A percentile compares a stretch with the other conserved stretches of the same genome.
Evolutionary conservation across 441 rosid species (phyloP).

Genomic region (Cnidoscolus chayamansa): DNA sequence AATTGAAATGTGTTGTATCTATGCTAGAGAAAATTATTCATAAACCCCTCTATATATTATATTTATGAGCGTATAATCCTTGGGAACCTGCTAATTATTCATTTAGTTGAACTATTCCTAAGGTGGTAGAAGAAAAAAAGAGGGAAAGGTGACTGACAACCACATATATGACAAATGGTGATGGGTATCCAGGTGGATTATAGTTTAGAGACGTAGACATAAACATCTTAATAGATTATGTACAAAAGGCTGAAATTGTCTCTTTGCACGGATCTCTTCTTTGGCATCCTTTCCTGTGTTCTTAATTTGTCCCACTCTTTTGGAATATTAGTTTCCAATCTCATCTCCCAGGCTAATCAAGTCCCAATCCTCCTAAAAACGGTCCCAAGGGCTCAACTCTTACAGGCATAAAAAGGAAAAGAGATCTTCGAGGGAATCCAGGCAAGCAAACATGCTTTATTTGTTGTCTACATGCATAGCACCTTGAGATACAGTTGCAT

Average conservation of each 20-base stretch:
- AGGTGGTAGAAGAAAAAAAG: no score
- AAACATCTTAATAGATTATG: no score
- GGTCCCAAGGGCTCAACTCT: constrained; percentile 32
- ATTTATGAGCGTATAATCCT: no score
- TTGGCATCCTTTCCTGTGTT: constrained; percentile 30
- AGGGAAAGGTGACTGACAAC: constrained; percentile 24
- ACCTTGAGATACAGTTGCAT: no score
- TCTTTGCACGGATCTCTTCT: constrained; percentile 45
- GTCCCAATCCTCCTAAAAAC: constrained; percentile 36
- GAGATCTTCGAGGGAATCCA: constrained; percentile 62
- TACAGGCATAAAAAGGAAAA: constrained; percentile 38
- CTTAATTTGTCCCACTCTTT: constrained; percentile 28
- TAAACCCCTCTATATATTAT: no score
- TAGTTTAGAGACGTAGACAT: neutral
- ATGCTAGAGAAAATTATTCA: no score
- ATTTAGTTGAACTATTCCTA: no score
- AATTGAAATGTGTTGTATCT: no score
- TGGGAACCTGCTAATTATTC: no score
- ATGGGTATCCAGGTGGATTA: constrained; percentile 22
- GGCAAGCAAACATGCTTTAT: constrained; percentile 33
- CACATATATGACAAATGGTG: constrained; percentile 26
- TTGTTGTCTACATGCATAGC: neutral
- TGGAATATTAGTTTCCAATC: no score
- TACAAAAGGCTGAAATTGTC: constrained; percentile 29
- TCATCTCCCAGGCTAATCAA: constrained; percentile 26